Evolutionary conservation across 2,329 filamentous ascomycete genomes (phyloP).

Genomic region (Huntiella abstrusa): DNA sequence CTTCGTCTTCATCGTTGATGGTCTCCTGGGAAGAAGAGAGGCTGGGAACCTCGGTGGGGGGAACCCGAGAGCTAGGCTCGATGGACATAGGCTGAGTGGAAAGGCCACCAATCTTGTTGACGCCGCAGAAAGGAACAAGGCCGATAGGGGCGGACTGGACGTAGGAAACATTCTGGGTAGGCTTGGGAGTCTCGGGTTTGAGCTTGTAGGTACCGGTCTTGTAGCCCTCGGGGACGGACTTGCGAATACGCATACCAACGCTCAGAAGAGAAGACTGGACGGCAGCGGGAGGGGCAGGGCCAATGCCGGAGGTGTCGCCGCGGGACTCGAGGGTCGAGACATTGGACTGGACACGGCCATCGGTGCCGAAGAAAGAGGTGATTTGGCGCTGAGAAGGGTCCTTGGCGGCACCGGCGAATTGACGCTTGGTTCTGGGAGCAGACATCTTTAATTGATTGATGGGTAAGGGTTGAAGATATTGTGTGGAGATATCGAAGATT

Average conservation of each 20-base stretch:
- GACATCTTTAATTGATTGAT: constrained; percentile 24
- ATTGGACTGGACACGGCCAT: constrained; percentile 8
- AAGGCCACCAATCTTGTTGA: constrained; percentile 55
- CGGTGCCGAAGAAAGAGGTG: constrained; percentile 38
- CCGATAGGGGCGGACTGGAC: constrained; percentile 29
- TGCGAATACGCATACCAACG: constrained; percentile 88
- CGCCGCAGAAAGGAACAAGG: constrained; percentile 61
- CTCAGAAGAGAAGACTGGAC: constrained; percentile 71
- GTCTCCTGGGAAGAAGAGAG: constrained; percentile 38
- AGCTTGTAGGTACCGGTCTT: constrained; percentile 36
- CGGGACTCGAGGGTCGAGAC: constrained; percentile 15
- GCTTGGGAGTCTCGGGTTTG: constrained; percentile 14
- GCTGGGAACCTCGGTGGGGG: constrained; percentile 21
- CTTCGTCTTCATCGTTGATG: constrained; percentile 18
- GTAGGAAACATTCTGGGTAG: constrained; percentile 2
- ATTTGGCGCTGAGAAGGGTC: constrained; percentile 43
- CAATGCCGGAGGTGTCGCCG: constrained; percentile 5
- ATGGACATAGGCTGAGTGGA: constrained; percentile 34
- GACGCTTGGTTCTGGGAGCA: constrained; percentile 37
- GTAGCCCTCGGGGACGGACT: constrained; percentile 85
- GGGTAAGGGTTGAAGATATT: not conserved
- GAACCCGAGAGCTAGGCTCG: constrained; percentile 13
- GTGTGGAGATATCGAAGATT: not conserved
- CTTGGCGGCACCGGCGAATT: constrained; percentile 39
- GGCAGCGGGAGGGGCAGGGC: constrained; percentile 37